Evolutionary conservation across 441 rosid species (phyloP).

Genomic region (Dalechampia spathulata): DNA sequence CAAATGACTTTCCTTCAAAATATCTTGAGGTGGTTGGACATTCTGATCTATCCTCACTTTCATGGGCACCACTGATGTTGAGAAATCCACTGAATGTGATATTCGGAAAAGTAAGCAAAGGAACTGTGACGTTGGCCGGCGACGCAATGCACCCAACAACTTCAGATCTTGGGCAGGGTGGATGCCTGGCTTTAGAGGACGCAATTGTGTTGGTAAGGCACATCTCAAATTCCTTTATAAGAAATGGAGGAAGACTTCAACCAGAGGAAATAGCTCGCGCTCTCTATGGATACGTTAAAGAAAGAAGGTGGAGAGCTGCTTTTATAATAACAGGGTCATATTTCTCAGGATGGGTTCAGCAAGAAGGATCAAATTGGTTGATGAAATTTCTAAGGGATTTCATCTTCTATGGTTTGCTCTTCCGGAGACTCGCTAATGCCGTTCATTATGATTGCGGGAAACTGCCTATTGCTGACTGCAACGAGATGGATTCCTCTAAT

Average conservation of each 20-base stretch:
- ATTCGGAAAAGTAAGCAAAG: conserved; percentile 22
- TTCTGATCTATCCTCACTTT: conserved; percentile 25
- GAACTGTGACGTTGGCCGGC: conserved; percentile 31
- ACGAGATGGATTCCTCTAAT: background rate
- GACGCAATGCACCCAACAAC: conserved; percentile 59
- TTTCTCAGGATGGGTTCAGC: conserved; percentile 31
- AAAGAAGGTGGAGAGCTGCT: conserved; percentile 34
- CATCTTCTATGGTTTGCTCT: conserved; percentile 15
- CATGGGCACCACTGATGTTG: conserved; percentile 27
- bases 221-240: conserved; percentile 18
- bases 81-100: conserved; percentile 36
- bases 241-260: background rate
- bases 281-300: conserved; percentile 20
- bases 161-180: conserved; percentile 42
- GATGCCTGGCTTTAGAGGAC: conserved; percentile 34
- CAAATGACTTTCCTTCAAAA: conserved; percentile 19
- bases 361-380: conserved; percentile 25
- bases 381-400: conserved; percentile 24
- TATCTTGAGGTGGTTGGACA: conserved; percentile 25
- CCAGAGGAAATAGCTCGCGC: conserved; percentile 12
- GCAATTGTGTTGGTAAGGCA: conserved; percentile 39
- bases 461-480: conserved; percentile 5
- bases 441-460: conserved; percentile 28
- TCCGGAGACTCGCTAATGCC: background rate
- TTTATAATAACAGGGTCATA: conserved; percentile 19